phyloP scores from a whole-genome alignment of 768 basidiomycete genomes.

The Peribolospora kevripleyi region DNA sequence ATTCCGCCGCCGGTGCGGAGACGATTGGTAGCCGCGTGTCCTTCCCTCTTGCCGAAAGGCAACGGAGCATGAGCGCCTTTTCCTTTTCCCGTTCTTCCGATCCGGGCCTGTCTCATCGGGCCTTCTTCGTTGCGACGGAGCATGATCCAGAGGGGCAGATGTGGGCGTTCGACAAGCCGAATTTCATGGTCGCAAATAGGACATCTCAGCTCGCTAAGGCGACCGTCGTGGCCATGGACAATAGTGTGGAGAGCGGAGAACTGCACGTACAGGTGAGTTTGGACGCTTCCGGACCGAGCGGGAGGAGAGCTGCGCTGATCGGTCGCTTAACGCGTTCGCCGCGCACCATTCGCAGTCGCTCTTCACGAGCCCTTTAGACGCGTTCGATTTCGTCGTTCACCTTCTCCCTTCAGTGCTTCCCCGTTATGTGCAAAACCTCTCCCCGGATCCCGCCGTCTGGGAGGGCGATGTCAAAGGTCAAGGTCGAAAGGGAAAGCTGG shows the following conservation, averaged over 20 bases:
- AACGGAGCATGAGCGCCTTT: slow-evolving; percentile 12
- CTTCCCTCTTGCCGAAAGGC: slow-evolving; percentile 16
- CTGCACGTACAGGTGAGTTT: slow-evolving; percentile 36
- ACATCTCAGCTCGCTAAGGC: slow-evolving; percentile 50
- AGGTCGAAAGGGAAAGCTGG: slow-evolving; percentile 20
- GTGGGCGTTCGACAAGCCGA: slow-evolving; percentile 50
- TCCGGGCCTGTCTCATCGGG: slow-evolving; percentile 22
- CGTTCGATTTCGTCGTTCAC: slow-evolving; percentile 66
- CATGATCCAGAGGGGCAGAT: slow-evolving; percentile 44
- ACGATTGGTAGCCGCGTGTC: slow-evolving; percentile 14
- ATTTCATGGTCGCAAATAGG: slow-evolving; percentile 46
- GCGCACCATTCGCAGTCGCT: slow-evolving; percentile 30
- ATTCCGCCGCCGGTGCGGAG: slow-evolving; percentile 20
- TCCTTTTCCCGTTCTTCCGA: slow-evolving; percentile 9
- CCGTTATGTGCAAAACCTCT: slow-evolving; percentile 48
- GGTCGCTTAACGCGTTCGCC: too few relatives aligned
- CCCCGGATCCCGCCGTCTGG: slow-evolving; percentile 29
- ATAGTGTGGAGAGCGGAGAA: slow-evolving; percentile 27
- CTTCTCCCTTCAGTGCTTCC: slow-evolving; percentile 41
- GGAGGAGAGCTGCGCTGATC: too few relatives aligned
- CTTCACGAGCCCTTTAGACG: slow-evolving; percentile 55
- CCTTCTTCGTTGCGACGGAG: slow-evolving; percentile 60
- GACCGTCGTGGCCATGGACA: slow-evolving; percentile 35
- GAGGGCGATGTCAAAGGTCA: slow-evolving; percentile 25
- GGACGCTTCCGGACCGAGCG: neutral